Evolutionary conservation across 148 eudicot species (phyloP).

Genomic region (Oxyria digyna): DNA sequence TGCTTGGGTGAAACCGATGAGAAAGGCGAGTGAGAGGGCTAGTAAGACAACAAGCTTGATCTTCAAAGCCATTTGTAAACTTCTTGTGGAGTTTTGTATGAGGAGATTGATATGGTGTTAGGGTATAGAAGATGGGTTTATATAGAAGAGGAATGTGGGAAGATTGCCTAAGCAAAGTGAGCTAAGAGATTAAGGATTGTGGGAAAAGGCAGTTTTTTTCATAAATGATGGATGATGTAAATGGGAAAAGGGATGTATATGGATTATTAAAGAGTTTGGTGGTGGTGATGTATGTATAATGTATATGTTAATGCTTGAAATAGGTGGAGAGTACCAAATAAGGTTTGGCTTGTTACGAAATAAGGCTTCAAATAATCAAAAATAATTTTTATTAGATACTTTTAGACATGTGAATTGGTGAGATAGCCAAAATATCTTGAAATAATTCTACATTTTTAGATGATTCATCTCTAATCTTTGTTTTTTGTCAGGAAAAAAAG

Average conservation of each 20-base stretch:
- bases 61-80: slow-evolving; percentile 28
- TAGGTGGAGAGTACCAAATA: neutral
- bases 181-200: neutral
- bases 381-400: neutral
- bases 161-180: neutral
- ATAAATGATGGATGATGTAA: neutral
- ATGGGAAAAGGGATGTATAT: neutral
- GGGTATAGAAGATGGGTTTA: slow-evolving; percentile 1
- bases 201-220: neutral
- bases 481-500: no score
- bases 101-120: neutral
- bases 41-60: slow-evolving; percentile 22
- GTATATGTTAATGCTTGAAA: neutral
- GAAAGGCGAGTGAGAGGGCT: slow-evolving; percentile 32
- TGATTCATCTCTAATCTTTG: no score
- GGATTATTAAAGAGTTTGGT: neutral
- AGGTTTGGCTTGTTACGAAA: neutral
- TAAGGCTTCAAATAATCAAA: neutral
- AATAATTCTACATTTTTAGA: no score
- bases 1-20: slow-evolving; percentile 29
- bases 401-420: neutral
- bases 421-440: no score
- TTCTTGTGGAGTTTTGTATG: neutral
- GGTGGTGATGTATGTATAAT: neutral
- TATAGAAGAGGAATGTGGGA: neutral